Conservation (phyloP, 257 asterid genomes). For the Rehmannia glutinosa region DNA sequence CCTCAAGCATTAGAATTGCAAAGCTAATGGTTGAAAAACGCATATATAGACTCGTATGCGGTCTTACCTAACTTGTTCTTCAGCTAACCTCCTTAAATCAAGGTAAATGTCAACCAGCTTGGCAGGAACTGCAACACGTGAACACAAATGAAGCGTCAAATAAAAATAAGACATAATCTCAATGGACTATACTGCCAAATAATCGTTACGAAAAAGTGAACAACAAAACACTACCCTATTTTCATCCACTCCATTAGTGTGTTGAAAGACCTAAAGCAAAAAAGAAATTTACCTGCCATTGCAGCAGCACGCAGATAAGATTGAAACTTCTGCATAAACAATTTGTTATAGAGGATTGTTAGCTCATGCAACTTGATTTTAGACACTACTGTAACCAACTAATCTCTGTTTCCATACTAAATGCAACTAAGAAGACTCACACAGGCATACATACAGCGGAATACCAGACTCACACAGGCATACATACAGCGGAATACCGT, state of each 20-base stretch:
- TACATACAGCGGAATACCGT: too few relatives aligned
- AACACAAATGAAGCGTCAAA: conserved; percentile 10
- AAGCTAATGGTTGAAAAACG: conserved; percentile 9
- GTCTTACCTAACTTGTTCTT: conserved; percentile 72
- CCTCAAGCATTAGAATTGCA: background rate
- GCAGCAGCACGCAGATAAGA: conserved; percentile 46
- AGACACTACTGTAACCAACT: background rate
- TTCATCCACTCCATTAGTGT: background rate
- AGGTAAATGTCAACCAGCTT: conserved; percentile 66
- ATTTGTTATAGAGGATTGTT: background rate
- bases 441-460: too few relatives aligned
- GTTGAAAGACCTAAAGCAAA: background rate
- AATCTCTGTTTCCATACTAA: background rate
- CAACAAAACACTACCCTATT: background rate
- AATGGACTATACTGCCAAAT: background rate
- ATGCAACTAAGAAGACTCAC: background rate
- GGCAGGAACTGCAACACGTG: conserved; percentile 55
- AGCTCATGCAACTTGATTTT: background rate
- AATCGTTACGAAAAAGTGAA: background rate
- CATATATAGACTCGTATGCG: conserved; percentile 20
- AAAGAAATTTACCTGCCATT: conserved; percentile 50
- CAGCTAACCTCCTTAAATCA: conserved; percentile 66
- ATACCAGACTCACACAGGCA: too few relatives aligned
- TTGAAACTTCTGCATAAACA: conserved; percentile 57
- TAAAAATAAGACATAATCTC: background rate